phyloP scores from a whole-genome alignment of 768 basidiomycete species.

The Collybiopsis confluens region DNA sequence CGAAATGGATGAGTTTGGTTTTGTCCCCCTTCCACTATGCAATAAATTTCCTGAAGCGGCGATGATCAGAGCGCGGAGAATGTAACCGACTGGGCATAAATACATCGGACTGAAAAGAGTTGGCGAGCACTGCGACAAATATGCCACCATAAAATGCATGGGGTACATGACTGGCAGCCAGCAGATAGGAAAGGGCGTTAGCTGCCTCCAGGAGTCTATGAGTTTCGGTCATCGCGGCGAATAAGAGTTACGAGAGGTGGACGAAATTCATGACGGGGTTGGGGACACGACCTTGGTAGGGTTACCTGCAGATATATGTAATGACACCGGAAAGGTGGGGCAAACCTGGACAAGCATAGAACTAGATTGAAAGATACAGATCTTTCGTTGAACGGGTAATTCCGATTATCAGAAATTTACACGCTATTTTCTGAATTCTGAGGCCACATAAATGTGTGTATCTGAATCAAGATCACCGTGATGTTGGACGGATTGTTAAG shows the following conservation, averaged over 20 bases:
- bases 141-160: conserved; percentile 83
- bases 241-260: conserved; percentile 32
- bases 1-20: conserved; percentile 67
- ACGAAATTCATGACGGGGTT: conserved; percentile 53
- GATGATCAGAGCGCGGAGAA: conserved; percentile 7
- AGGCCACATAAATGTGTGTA: not conserved
- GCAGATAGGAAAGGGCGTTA: conserved; percentile 62
- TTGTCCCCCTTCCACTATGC: conserved; percentile 76
- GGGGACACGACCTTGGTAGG: conserved; percentile 34
- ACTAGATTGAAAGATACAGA: conserved; percentile 29
- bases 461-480: not conserved
- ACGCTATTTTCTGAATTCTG: not conserved
- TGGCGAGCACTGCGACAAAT: conserved; percentile 65
- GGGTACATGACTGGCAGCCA: conserved; percentile 52
- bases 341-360: conserved; percentile 40
- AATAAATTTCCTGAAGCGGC: conserved; percentile 66
- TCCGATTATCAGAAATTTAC: conserved; percentile 36
- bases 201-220: conserved; percentile 76
- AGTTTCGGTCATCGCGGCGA: conserved; percentile 59
- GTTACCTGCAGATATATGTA: conserved; percentile 42
- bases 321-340: conserved; percentile 35
- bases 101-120: conserved; percentile 63
- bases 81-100: conserved; percentile 19
- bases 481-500: no score
- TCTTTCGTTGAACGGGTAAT: conserved; percentile 38